Percentiles rank a stretch among this genome's conserved stretches.
Conservation (phyloP, 257 asterid genomes). For the Nicotiana tabacum region DNA sequence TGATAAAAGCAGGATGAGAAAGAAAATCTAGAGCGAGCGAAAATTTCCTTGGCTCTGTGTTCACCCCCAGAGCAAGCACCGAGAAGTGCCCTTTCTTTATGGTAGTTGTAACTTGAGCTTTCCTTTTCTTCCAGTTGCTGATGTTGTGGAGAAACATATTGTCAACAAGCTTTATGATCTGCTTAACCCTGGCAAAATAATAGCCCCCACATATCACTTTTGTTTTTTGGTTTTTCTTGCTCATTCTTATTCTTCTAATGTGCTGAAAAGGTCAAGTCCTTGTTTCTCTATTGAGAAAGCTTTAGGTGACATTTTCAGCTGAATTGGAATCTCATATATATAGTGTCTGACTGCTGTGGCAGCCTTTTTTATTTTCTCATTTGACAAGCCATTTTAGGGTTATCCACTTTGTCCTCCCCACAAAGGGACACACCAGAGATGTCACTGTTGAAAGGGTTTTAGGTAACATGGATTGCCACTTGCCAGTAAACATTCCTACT, state of each 20-base stretch:
- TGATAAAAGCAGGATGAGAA: conserved; percentile 36
- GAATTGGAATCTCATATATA: background rate
- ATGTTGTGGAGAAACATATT: conserved; percentile 20
- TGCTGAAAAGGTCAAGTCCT: background rate
- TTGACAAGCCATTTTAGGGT: conserved; percentile 14
- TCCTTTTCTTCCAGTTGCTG: conserved; percentile 9
- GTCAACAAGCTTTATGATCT: conserved; percentile 5
- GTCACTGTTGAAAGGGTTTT: conserved; percentile 18
- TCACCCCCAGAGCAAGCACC: conserved; percentile 23
- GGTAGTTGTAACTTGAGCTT: background rate
- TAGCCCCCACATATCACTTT: background rate
- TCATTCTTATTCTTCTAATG: conserved; percentile 21
- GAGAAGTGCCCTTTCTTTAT: conserved; percentile 31
- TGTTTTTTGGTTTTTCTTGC: conserved; percentile 10
- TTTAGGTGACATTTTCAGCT: background rate
- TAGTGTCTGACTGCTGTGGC: conserved; percentile 5
- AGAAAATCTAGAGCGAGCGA: conserved; percentile 25
- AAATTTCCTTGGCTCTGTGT: conserved; percentile 35
- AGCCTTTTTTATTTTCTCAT: conserved; percentile 8
- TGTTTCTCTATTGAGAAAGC: background rate
- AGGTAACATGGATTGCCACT: background rate
- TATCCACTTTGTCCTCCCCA: conserved; percentile 26
- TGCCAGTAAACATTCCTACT: background rate
- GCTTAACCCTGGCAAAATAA: conserved; percentile 10
- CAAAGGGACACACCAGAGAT: conserved; percentile 18